These are phyloP conservation scores for Microcyclospora pomicola DNA, from an alignment of 2,329 filamentous ascomycete genomes.

Conservation along the genomic window DNA sequence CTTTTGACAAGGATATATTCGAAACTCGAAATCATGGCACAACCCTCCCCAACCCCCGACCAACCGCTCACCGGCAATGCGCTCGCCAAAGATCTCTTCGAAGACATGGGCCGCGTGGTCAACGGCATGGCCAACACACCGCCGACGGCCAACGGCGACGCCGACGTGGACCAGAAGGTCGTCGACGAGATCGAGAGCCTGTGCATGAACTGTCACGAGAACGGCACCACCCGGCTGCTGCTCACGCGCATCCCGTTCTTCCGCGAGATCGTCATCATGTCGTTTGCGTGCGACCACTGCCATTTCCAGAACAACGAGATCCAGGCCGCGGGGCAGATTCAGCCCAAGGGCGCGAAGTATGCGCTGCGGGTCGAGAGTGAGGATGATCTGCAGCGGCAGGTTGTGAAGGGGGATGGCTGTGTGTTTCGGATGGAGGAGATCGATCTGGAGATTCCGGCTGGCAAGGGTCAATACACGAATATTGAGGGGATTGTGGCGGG, in stretches of 20 bases:
- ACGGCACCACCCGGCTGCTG: conserved; percentile 68
- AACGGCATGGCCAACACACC: conserved; percentile 20
- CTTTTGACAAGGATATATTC: too few relatives aligned
- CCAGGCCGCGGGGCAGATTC: conserved; percentile 81
- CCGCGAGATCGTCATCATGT: conserved; percentile 94
- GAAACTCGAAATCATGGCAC: conserved; percentile 2
- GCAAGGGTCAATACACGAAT: conserved; percentile 83
- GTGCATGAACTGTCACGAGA: conserved; percentile 42
- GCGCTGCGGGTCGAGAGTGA: conserved; percentile 61
- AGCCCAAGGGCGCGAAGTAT: conserved; percentile 75
- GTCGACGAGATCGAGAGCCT: conserved; percentile 41
- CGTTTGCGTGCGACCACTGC: conserved; percentile 85
- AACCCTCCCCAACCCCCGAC: conserved; percentile 2
- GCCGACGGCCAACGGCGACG: conserved; percentile 13
- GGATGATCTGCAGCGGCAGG: conserved; percentile 67
- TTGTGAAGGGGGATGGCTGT: conserved; percentile 85
- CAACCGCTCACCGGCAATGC: conserved; percentile 8
- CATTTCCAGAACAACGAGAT: conserved; percentile 84
- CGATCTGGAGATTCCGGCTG: conserved; percentile 83
- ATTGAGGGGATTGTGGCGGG: conserved; percentile 74
- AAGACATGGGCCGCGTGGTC: conserved; percentile 38
- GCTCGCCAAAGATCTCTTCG: conserved; percentile 35
- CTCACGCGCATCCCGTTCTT: conserved; percentile 93
- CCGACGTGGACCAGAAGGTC: conserved; percentile 30
- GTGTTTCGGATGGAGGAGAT: conserved; percentile 78